A percentile compares a stretch with the other conserved stretches of the same genome.
Evolutionary conservation across 352 stramenopile genomes (phyloP).

Genomic region (Phytopythium sindhum): DNA sequence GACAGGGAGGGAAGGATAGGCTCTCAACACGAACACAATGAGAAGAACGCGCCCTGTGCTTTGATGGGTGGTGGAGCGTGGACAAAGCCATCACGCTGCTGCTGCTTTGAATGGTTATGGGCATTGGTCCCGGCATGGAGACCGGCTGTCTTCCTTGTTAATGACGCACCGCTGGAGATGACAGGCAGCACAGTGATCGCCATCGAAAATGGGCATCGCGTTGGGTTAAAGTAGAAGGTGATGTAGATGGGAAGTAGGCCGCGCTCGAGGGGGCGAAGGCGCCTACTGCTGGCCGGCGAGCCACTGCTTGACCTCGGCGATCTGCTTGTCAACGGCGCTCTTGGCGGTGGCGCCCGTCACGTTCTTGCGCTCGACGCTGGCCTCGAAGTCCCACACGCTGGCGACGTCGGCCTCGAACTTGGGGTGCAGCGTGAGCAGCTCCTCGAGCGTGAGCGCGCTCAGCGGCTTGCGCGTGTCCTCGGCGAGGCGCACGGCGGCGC

Average conservation of each 20-base stretch:
- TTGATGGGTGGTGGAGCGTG: too few relatives aligned
- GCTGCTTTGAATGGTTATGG: too few relatives aligned
- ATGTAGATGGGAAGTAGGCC: neutral
- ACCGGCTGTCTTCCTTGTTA: too few relatives aligned
- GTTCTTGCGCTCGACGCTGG: constrained; percentile 90
- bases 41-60: neutral
- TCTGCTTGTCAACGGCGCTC: constrained; percentile 76
- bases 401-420: constrained; percentile 89
- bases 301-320: constrained; percentile 71
- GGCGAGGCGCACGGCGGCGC: constrained; percentile 89
- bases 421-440: constrained; percentile 85
- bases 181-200: neutral
- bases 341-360: constrained; percentile 82
- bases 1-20: neutral
- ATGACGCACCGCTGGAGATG: too few relatives aligned
- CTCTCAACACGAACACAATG: neutral
- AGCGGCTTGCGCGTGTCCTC: constrained; percentile 88
- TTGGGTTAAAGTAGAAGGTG: neutral
- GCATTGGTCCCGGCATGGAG: too few relatives aligned
- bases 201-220: neutral
- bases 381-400: constrained; percentile 89
- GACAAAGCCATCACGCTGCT: too few relatives aligned
- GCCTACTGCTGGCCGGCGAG: constrained; percentile 21
- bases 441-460: constrained; percentile 85
- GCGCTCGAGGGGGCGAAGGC: neutral